Percentiles rank a stretch among this genome's conserved stretches.
Conservation (phyloP, 352 stramenopile genomes). For the Pythium sp. region DNA sequence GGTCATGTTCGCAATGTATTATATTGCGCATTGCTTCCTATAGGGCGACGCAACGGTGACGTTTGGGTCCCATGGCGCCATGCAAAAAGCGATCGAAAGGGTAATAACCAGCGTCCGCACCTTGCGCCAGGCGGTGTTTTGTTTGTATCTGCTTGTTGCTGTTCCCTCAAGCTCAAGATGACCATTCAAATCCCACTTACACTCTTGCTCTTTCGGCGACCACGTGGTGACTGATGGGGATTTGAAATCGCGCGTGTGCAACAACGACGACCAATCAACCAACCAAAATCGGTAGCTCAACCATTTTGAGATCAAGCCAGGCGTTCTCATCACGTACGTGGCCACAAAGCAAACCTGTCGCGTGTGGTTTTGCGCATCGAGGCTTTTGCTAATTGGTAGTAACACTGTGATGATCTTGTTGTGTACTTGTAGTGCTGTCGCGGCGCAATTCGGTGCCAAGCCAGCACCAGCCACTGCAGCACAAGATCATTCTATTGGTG, state of each 20-base stretch:
- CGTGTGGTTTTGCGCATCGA: not conserved
- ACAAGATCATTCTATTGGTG: not conserved
- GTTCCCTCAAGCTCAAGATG: not conserved
- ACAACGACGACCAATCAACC: not conserved
- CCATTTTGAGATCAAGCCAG: slow-evolving; percentile 82
- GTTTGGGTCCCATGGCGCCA: slow-evolving; percentile 67
- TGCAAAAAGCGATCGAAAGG: slow-evolving; percentile 68
- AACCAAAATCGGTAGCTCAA: slow-evolving; percentile 41
- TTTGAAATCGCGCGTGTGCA: not conserved
- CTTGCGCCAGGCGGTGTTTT: not conserved
- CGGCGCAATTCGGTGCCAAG: slow-evolving; percentile 49
- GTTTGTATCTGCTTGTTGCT: not conserved
- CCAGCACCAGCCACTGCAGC: not conserved
- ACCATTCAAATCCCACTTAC: slow-evolving; percentile 19
- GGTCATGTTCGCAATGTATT: too few relatives aligned
- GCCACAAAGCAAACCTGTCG: not conserved
- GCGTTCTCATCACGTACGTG: slow-evolving; percentile 75
- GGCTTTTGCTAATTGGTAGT: not conserved
- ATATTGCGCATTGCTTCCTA: not conserved
- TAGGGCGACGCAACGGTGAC: slow-evolving; percentile 80
- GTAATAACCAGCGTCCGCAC: slow-evolving; percentile 24
- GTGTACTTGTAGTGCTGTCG: slow-evolving; percentile 31
- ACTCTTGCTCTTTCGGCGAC: slow-evolving; percentile 22
- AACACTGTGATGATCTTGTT: not conserved
- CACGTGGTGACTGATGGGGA: slow-evolving; percentile 3